Conservation (phyloP, 768 basidiomycete genomes). For the Coprinopsis strossmayeri region DNA sequence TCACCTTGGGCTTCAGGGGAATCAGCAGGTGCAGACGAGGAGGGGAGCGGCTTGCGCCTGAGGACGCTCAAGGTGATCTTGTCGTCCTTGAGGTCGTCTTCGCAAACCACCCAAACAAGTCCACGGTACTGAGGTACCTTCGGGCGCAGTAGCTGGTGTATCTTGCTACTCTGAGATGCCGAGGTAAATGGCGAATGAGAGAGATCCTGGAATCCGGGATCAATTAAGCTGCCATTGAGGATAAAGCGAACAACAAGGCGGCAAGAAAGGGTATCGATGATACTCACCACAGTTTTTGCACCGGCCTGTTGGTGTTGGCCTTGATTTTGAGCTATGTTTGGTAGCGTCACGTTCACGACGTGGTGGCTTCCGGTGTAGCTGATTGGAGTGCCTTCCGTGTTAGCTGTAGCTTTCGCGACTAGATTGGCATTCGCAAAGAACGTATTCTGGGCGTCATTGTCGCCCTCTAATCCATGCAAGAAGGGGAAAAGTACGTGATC, state of each 20-base stretch:
- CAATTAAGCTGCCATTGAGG: background rate
- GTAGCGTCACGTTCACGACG: constrained; percentile 6
- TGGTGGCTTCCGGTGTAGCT: background rate
- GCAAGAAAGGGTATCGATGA: background rate
- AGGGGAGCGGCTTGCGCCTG: constrained; percentile 20
- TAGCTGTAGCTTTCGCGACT: constrained; percentile 13
- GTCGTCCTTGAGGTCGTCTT: constrained; percentile 51
- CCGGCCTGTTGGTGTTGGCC: background rate
- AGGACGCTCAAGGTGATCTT: constrained; percentile 28
- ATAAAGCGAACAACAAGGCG: background rate
- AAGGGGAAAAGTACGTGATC: constrained; percentile 86
- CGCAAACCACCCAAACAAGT: constrained; percentile 76
- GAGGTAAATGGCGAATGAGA: background rate
- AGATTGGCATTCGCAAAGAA: constrained; percentile 56
- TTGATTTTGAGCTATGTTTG: constrained; percentile 4
- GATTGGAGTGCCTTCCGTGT: constrained; percentile 5
- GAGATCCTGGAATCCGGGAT: background rate
- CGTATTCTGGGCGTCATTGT: constrained; percentile 70
- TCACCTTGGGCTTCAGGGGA: background rate
- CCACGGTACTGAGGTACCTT: constrained; percentile 53
- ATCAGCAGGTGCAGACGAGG: constrained; percentile 7
- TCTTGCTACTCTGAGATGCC: constrained; percentile 11
- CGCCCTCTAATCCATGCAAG: constrained; percentile 79
- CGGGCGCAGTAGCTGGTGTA: constrained; percentile 11
- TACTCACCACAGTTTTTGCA: background rate